Percentiles rank a stretch among this genome's conserved stretches.
Conservation (phyloP, 176 grass and related monocot species). For the Oryza meridionalis region DNA sequence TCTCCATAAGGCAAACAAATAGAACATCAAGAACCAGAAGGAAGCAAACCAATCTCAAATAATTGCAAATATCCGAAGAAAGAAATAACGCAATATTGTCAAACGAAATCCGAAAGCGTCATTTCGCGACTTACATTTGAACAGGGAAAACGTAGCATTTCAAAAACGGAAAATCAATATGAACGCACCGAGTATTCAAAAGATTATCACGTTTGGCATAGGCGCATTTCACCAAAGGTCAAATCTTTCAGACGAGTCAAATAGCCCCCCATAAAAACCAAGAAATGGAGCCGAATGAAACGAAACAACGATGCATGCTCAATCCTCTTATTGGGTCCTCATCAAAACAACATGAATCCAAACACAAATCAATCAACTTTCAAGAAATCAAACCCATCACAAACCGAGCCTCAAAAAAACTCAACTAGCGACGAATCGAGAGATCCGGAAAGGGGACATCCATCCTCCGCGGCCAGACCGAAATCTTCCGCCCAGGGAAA, state of each 20-base stretch:
- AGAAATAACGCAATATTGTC: neutral
- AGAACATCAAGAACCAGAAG: neutral
- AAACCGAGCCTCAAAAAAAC: neutral
- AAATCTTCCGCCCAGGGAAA: neutral
- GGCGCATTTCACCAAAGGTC: neutral
- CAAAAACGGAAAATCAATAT: neutral
- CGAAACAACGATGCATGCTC: slow-evolving; percentile 12
- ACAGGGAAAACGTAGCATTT: neutral
- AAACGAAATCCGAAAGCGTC: neutral
- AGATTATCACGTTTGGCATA: neutral
- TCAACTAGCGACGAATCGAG: neutral
- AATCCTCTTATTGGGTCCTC: neutral
- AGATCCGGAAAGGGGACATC: slow-evolving; percentile 15
- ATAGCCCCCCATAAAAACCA: neutral
- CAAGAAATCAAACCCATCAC: neutral
- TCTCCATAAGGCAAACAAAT: neutral
- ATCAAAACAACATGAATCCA: slow-evolving; percentile 15
- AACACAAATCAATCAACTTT: neutral
- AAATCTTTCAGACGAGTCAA: neutral
- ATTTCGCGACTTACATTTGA: neutral
- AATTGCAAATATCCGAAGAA: neutral
- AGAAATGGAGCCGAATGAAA: slow-evolving; percentile 5
- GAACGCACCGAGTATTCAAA: neutral
- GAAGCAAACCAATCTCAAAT: neutral
- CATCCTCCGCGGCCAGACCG: neutral